phyloP scores from a whole-genome alignment of 2,329 filamentous ascomycete species.

The Aspergillus puulaauensis region DNA sequence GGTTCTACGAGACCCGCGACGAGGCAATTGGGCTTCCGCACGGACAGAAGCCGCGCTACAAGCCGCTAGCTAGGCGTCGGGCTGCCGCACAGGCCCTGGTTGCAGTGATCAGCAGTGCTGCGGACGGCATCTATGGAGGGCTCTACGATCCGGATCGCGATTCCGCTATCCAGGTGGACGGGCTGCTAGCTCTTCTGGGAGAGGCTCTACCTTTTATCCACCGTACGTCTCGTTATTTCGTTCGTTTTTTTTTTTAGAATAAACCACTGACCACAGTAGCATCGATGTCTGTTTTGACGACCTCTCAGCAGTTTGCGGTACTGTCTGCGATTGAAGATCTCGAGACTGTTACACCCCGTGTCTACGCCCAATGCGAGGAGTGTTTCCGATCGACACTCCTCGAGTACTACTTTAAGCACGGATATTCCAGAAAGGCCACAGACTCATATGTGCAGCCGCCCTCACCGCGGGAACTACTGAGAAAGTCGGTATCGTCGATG shows the following conservation, averaged over 20 bases:
- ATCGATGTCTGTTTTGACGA: constrained; percentile 60
- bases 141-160: constrained; percentile 79
- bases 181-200: constrained; percentile 77
- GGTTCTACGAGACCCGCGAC: constrained; percentile 88
- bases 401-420: constrained; percentile 62
- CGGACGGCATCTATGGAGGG: constrained; percentile 87
- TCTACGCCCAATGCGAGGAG: constrained; percentile 73
- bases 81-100: constrained; percentile 72
- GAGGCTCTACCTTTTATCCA: constrained; percentile 78
- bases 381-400: constrained; percentile 74
- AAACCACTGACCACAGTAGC: constrained; percentile 34
- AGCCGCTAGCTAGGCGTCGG: constrained; percentile 62
- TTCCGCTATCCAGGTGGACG: constrained; percentile 84
- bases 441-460: constrained; percentile 36
- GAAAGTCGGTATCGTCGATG: constrained; percentile 57
- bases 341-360: constrained; percentile 69
- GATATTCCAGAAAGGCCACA: constrained; percentile 11
- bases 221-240: constrained; percentile 37
- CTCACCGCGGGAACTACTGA: constrained; percentile 66
- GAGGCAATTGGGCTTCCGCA: constrained; percentile 48
- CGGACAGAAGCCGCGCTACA: constrained; percentile 44
- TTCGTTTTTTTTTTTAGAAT: neutral
- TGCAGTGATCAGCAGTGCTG: constrained; percentile 81
- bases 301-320: constrained; percentile 71
- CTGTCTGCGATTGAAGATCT: constrained; percentile 79